Evolutionary conservation across 2,329 filamentous ascomycete species (phyloP), one percentile per base, ranked within the genome.

Genomic region (Alternaria sp.): DNA sequence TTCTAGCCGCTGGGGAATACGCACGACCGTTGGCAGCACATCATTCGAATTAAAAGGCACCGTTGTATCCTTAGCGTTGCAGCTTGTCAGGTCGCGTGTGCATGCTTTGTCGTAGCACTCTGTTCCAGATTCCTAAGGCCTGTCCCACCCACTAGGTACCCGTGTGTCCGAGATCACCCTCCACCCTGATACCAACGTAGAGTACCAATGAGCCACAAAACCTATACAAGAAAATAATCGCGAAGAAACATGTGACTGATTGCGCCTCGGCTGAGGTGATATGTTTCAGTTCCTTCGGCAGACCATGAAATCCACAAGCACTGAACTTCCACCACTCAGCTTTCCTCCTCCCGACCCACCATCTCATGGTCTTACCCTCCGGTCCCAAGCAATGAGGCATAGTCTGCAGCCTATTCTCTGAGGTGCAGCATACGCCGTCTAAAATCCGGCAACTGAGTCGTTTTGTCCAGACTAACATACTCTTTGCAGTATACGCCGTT

Each of bases 281-380:
- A 57, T 56, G 64, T 57, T 52, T 57, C 53, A 66, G 50, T 44
- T 50, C 64, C 61, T 62, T 68, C 45, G 61, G 58, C 57, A 40
- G 49, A 23, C 69, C 70, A 65, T 64, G 53, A 45, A 57, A 67
- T 44, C 63, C 65, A 51, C 63, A 66, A 17, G 60, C 61, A 52
- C 56, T 54, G 64, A 72, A 73, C 56, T 65, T 65, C 66, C 69
- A 74, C 67, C 66, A 72, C n/a, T 55, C 59, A 28, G 19, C 40
- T 55, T 72, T 57, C 66, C 90, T 87, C 32, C 88, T 90, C 85
- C 83, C 64, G 90, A 90, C 73, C 85, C 90, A 25, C 83, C 88
- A 59, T 58, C 81, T 83, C 15, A 89, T 90, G 74, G 91, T 90
- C 78, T 82, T 84, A 59, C 89, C 84, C 69, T 91, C 89, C 1